phyloP scores from a whole-genome alignment of 257 asterid genomes.

The Oldenlandia corymbosa region DNA sequence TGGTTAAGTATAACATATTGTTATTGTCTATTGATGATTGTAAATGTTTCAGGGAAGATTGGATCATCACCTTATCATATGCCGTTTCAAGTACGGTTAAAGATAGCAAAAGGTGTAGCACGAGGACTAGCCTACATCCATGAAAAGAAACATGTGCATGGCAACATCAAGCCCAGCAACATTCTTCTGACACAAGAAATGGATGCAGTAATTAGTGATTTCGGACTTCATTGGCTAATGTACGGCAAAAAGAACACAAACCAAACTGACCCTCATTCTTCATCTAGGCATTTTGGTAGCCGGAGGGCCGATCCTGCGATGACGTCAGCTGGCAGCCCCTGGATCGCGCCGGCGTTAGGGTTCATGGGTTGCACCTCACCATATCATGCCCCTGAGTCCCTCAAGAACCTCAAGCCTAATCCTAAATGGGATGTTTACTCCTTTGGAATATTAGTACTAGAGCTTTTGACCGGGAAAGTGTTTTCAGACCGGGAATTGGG shows the following conservation, averaged over 20 bases:
- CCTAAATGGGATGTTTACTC: slow-evolving; percentile 95
- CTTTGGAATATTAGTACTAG: slow-evolving; percentile 72
- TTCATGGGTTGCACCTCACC: slow-evolving; percentile 71
- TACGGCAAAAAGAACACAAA: slow-evolving; percentile 41
- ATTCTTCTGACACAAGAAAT: slow-evolving; percentile 67
- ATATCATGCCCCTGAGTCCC: slow-evolving; percentile 90
- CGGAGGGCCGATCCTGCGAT: slow-evolving; percentile 27
- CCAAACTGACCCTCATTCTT: slow-evolving; percentile 34
- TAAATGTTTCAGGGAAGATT: slow-evolving; percentile 42
- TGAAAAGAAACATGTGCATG: slow-evolving; percentile 85
- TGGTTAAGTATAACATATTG: no score
- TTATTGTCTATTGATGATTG: not conserved
- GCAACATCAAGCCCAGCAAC: slow-evolving; percentile 90
- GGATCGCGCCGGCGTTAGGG: slow-evolving; percentile 25
- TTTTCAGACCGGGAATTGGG: slow-evolving; percentile 71
- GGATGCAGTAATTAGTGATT: slow-evolving; percentile 80
- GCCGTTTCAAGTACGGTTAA: slow-evolving; percentile 54
- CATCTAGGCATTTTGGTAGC: slow-evolving; percentile 68
- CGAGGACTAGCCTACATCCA: slow-evolving; percentile 77
- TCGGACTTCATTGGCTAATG: slow-evolving; percentile 63
- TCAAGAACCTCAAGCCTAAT: slow-evolving; percentile 57
- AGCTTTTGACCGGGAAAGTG: slow-evolving; percentile 69
- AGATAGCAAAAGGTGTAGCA: slow-evolving; percentile 81
- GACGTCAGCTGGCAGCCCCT: slow-evolving; percentile 35
- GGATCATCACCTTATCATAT: slow-evolving; percentile 77